phyloP scores from a whole-genome alignment of 2,329 filamentous ascomycete species.

The Amphichorda felina region DNA sequence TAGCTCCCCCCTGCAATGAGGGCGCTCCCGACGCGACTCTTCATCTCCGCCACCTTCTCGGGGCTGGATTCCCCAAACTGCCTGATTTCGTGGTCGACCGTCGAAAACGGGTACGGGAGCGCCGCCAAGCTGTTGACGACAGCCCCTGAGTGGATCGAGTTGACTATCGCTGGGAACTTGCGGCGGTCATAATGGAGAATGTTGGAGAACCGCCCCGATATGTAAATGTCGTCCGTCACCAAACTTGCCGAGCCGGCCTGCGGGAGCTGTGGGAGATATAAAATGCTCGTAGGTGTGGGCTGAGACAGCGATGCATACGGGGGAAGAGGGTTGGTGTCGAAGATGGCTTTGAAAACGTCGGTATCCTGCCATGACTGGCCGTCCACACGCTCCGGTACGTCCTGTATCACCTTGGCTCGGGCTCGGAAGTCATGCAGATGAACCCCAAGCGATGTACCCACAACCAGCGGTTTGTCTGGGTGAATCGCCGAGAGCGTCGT shows the following conservation, averaged over 20 bases:
- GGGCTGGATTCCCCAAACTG: conserved; percentile 41
- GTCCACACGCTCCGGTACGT: conserved; percentile 24
- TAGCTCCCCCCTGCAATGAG: conserved; percentile 81
- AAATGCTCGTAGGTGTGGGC: conserved; percentile 69
- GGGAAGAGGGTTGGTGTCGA: conserved; percentile 39
- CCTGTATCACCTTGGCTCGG: conserved; percentile 16
- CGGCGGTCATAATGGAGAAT: conserved; percentile 84
- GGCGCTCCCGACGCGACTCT: conserved; percentile 46
- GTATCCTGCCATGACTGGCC: conserved; percentile 9
- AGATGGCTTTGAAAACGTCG: conserved; percentile 25
- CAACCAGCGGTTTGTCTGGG: conserved; percentile 59
- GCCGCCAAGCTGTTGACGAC: conserved; percentile 62
- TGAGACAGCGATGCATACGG: conserved; percentile 64
- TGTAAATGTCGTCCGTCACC: conserved; percentile 69
- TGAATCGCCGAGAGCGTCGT: conserved; percentile 66
- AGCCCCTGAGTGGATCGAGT: conserved; percentile 75
- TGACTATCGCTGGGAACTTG: conserved; percentile 66
- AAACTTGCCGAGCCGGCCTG: conserved; percentile 35
- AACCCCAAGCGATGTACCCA: conserved; percentile 72
- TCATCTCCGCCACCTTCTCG: conserved; percentile 40
- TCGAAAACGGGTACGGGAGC: conserved; percentile 55
- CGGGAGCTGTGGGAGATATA: conserved; percentile 53
- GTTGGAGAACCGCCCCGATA: conserved; percentile 79
- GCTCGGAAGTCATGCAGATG: conserved; percentile 70
- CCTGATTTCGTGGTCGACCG: conserved; percentile 46